phyloP scores from a whole-genome alignment of 352 stramenopile species.

The Peronospora destructor region DNA sequence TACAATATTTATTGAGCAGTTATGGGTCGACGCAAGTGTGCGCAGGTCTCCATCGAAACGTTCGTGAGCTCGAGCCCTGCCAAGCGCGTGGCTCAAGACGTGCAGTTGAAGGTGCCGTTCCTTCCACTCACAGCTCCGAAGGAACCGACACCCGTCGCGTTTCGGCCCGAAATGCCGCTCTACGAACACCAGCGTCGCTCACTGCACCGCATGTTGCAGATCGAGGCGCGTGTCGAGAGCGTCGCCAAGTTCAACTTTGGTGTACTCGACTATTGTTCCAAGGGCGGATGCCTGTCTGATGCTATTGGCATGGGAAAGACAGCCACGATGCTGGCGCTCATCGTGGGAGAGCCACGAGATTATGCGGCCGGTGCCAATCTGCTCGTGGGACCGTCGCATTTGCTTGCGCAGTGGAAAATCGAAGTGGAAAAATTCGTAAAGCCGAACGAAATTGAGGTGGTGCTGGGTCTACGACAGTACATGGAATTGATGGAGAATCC shows the following conservation, averaged over 20 bases:
- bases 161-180: conserved; percentile 44
- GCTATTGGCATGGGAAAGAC: conserved; percentile 84
- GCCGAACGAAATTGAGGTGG: conserved; percentile 57
- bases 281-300: conserved; percentile 64
- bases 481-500: conserved; percentile 36
- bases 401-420: conserved; percentile 73
- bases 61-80: conserved; percentile 37
- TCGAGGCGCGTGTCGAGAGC: conserved; percentile 58
- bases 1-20: background rate
- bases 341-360: conserved; percentile 55
- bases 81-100: conserved; percentile 41
- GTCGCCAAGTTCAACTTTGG: conserved; percentile 72
- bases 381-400: conserved; percentile 69
- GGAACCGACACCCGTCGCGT: conserved; percentile 48
- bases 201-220: conserved; percentile 78
- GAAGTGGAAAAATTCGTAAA: conserved; percentile 77
- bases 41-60: conserved; percentile 47
- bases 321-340: conserved; percentile 70
- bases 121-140: conserved; percentile 65
- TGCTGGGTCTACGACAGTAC: conserved; percentile 56
- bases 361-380: conserved; percentile 47
- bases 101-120: conserved; percentile 81
- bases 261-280: conserved; percentile 63
- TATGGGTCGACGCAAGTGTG: conserved; percentile 21
- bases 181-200: conserved; percentile 80